Base-by-base conservation (phyloP, 169 alveolate genomes). In the Cryptosporidium ryanae region DNA sequence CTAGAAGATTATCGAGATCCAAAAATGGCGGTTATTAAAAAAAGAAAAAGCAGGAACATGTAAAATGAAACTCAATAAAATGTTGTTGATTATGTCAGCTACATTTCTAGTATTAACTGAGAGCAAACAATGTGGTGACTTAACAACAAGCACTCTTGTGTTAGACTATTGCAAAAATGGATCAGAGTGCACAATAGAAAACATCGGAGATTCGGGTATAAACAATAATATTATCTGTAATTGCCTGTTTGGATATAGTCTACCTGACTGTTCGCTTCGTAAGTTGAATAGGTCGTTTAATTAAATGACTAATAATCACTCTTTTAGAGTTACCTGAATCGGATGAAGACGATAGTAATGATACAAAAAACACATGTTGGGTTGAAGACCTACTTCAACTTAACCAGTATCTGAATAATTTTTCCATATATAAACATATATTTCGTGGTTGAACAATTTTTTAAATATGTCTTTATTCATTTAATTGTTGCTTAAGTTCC, bases 211-310 rank as follows among this genome's bases (percentile, higher is more conserved):
- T 15, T 5, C 27, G 1, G 76, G 63, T 34, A 76, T 76, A 54
- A 76, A 76, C 48, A 76, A 55, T 38, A 38, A 59, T 21, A 59
- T 76, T 15, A 13, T 32, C 17, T 76, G 87, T 17, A 61, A 59
- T 15, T 76, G 87, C 29, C 12, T 43, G 1, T n/a, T 61, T 59
- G 87, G 87, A 76, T 76, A 76, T 59, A 29, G 87, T 52, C 23
- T 76, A 23, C 65, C 87, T 59, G 87, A 76, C 18, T 76, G 87
- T 59, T 76, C 87, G 17, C 71, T 76, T 15, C 76, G 87, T 76
- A 76, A 76, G 87, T 55, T 23, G 59, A 21, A 29, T 17, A 8
- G 4, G 12, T 54, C 8, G 29, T 52, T 15, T n/a, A 34, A 5
- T 12, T 59, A 17, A 7, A 12, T 38, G 10, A 59, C 54, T 29